Base-by-base conservation (phyloP, 306 rosid genomes). In the Mimosa bimucronata region DNA sequence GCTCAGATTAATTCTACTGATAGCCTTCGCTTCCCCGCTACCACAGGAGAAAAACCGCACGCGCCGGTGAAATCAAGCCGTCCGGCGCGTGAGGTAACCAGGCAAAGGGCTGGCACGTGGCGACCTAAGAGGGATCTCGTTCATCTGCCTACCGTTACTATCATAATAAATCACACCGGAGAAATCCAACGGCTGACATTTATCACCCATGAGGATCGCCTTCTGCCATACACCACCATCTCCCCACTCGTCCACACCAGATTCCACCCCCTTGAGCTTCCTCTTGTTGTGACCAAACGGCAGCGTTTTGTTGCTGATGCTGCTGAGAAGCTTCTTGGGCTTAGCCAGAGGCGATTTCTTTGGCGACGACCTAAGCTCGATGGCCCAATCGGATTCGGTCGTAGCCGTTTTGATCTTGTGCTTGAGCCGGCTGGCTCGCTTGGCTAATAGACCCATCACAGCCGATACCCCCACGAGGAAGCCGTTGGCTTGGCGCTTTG, bases 51-150 rank as follows among this genome's bases (percentile, higher is more conserved):
- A 5, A 18, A 55, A 6, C 65, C 31, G 6, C 65, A 58, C 16
- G 31, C 31, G 7, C 31, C 65, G 31, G 31, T 0, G 37, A 12
- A 11, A 3, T 8, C 80, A 73, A 25, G 37, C 42, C 23, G 38
- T 70, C 8, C 30, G 67, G 34, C 88, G 86, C 6, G 89, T 71
- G 70, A 91, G 97, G 50, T 93, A 90, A 13, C 87, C 92, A 0
- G 99, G 97, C 80, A 91, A 26, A 53, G 98, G 98, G 30, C 97
- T 93, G n/a, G 92, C 99, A 34, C 97, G 93, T 68, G 98, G 99
- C 38, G 98, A 91, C 64, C 87, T 75, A 31, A 79, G 66, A 53
- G 98, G 98, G 9, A 81, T 29, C n/a, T 89, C 88, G n/a, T 44
- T 72, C 65, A 73, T 64, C 87, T 80, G 93, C 58, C 79, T 85